Base-by-base conservation (phyloP, 768 basidiomycete genomes). In the Cyathus striatus region DNA sequence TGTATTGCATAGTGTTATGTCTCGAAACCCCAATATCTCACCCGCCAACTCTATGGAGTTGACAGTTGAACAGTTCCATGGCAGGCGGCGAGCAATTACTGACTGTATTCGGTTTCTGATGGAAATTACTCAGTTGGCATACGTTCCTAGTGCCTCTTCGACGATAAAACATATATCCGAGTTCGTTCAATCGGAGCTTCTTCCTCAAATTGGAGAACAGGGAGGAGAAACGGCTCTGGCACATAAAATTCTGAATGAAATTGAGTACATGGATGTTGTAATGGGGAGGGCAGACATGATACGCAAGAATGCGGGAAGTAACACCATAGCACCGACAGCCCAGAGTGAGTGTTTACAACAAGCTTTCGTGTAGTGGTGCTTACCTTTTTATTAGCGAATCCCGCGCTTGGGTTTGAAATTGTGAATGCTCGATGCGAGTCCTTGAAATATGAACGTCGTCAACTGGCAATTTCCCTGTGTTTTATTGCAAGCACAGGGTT, bases 71-170 rank as follows among this genome's bases (percentile, higher is more conserved):
- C 72, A 79, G 49, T 86, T 78, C 49, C 87, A 94, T 56, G 67
- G 70, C 44, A 72, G 82, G 30, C 78, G 91, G 5, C 76, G 84
- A 23, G 71, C 81, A 42, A 70, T 90, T 17, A 79, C 83, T 30
- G 83, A 87, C 34, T 89, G 78, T 46, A 56, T 93, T 38, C 72
- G 78, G 16, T 78, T 75, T 55, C 70, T 94, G 37, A 71, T 90
- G 48, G 81, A 86, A 48, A 75, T 74, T 4, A 76, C 82, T 0
- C 75, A 77, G 45, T 60, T 68, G 1, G 72, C 73, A 0, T 66
- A 74, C 9, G 44, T 55, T 0, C 66, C 68, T 0, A 70, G 72
- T 30, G 57, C 73, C n/a, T 64, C 73, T 1, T 50, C 67, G n/a
- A 64, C 79, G 5, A 73, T 75, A 50, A 57, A 65, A 34, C 72